Conservation (phyloP, 805 yeast genomes). For the Ogataea pignaliae region DNA sequence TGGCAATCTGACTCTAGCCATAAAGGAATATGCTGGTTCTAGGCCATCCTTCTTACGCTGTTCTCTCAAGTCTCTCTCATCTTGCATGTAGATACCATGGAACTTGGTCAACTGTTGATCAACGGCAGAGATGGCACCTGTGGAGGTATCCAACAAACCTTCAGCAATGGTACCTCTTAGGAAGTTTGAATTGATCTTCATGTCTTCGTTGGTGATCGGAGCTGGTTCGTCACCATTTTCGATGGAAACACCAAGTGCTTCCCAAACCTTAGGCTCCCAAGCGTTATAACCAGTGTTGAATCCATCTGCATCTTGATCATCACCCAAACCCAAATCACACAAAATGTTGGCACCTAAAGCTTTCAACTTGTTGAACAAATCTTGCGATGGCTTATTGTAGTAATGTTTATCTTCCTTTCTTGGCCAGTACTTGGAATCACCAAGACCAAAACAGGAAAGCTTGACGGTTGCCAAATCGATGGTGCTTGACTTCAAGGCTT, state of each 20-base stretch:
- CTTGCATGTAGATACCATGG: slow-evolving; percentile 98
- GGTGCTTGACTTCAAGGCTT: slow-evolving; percentile 59
- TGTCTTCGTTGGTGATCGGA: slow-evolving; percentile 91
- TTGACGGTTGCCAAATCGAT: slow-evolving; percentile 57
- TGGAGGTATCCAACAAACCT: slow-evolving; percentile 73
- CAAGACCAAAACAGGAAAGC: slow-evolving; percentile 68
- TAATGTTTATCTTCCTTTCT: slow-evolving; percentile 91
- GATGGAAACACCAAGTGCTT: slow-evolving; percentile 80
- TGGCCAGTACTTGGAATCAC: slow-evolving; percentile 92
- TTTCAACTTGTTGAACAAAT: slow-evolving; percentile 58
- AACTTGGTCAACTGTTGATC: slow-evolving; percentile 95
- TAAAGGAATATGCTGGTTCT: slow-evolving; percentile 95
- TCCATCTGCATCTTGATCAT: slow-evolving; percentile 97
- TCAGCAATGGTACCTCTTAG: slow-evolving; percentile 91
- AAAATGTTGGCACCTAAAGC: slow-evolving; percentile 72
- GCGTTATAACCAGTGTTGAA: slow-evolving; percentile 83
- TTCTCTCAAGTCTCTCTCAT: slow-evolving; percentile 93
- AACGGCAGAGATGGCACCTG: slow-evolving; percentile 86
- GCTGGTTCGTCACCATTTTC: slow-evolving; percentile 89
- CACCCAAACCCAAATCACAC: slow-evolving; percentile 82
- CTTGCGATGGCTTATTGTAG: slow-evolving; percentile 87
- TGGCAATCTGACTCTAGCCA: slow-evolving; percentile 94
- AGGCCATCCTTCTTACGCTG: slow-evolving; percentile 86
- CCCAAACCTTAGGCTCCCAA: slow-evolving; percentile 88
- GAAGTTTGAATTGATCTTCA: slow-evolving; percentile 81